Percentiles rank a stretch among this genome's conserved stretches.
Evolutionary conservation across 352 stramenopile genomes (phyloP).

Genomic region (Stramenopiles sp.): DNA sequence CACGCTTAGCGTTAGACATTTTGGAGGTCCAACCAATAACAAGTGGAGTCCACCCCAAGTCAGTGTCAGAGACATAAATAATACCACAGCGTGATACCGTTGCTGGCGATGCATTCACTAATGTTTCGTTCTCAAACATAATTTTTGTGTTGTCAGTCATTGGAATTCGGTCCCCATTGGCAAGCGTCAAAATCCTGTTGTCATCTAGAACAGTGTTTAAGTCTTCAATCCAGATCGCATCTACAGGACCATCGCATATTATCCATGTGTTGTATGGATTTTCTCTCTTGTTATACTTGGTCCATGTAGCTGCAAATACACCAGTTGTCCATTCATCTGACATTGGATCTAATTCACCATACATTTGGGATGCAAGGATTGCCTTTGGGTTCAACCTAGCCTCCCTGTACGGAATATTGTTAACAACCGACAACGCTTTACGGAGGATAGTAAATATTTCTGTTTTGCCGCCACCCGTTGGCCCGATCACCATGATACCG

Average conservation of each 20-base stretch:
- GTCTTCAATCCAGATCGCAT: slow-evolving; percentile 97
- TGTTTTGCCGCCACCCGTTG: slow-evolving; percentile 86
- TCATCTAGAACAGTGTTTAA: slow-evolving; percentile 93
- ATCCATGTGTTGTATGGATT: slow-evolving; percentile 98
- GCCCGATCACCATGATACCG: slow-evolving; percentile 95
- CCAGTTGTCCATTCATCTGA: slow-evolving; percentile 90
- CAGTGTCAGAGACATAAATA: slow-evolving; percentile 92
- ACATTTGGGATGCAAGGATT: slow-evolving; percentile 91
- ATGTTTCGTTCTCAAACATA: slow-evolving; percentile 90
- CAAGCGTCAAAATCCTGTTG: slow-evolving; percentile 89
- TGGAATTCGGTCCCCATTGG: slow-evolving; percentile 88
- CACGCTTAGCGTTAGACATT: slow-evolving; percentile 4
- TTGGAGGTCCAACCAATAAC: slow-evolving; percentile 83
- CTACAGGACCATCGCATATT: slow-evolving; percentile 84
- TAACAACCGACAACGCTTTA: slow-evolving; percentile 70
- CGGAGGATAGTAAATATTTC: slow-evolving; percentile 87
- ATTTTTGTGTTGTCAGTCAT: slow-evolving; percentile 94
- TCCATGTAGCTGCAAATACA: slow-evolving; percentile 94
- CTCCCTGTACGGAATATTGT: slow-evolving; percentile 78
- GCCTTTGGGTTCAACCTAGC: slow-evolving; percentile 90
- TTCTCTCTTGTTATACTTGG: slow-evolving; percentile 90
- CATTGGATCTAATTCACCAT: slow-evolving; percentile 85
- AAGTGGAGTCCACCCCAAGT: slow-evolving; percentile 88
- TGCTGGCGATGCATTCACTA: slow-evolving; percentile 85
- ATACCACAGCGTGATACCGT: slow-evolving; percentile 89